Base-by-base conservation (phyloP, 192 early-diverging fungal genomes). In the Coemansia sp. region DNA sequence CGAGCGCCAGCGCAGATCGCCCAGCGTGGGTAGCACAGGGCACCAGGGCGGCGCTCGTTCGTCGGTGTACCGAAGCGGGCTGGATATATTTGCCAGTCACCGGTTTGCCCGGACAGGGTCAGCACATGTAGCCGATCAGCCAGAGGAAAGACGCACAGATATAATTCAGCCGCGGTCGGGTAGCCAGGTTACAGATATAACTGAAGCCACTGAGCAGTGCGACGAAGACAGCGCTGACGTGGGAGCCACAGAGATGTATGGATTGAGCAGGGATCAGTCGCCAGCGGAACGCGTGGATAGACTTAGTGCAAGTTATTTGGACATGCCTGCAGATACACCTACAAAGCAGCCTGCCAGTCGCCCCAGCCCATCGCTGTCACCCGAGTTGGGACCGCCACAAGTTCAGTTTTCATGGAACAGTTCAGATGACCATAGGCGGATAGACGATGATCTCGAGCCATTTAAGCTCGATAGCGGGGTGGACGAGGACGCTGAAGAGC, bases 11-110 rank as follows among this genome's bases (percentile, higher is more conserved):
- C 27, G 9, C 6, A 23, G 47, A 2, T 13, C 19, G 9, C 35
- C 45, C 1, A 13, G 20, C 18, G 41, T 37, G 8, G 20, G 7
- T 59, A 43, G 2, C 10, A 26, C 41, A 10, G 41, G 23, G 2
- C 7, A 19, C n/a, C 18, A 45, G 29, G 10, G 22, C 3, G 16
- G 45, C n/a, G 4, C 11, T 12, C 53, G 59, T 19, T n/a, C 27
- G 47, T 64, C 65, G 16, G 74, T 70, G 3, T 77, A 77, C 48
- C 61, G 68, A 26, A 67, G 68, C 14, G 74, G 74, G n/a, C 18
- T 53, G 14, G 65, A 65, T 32, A 50, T 77, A 38, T 77, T 77
- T 52, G 19, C 60, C 4, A 59, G 20, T 6, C 27, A 39, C 56
- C 63, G 67, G 38, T 76, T 67, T 60, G 41, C 56, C 14, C 49